Evolutionary conservation across 2,329 filamentous ascomycete genomes (phyloP).

Genomic region (Colletotrichum paranaense): DNA sequence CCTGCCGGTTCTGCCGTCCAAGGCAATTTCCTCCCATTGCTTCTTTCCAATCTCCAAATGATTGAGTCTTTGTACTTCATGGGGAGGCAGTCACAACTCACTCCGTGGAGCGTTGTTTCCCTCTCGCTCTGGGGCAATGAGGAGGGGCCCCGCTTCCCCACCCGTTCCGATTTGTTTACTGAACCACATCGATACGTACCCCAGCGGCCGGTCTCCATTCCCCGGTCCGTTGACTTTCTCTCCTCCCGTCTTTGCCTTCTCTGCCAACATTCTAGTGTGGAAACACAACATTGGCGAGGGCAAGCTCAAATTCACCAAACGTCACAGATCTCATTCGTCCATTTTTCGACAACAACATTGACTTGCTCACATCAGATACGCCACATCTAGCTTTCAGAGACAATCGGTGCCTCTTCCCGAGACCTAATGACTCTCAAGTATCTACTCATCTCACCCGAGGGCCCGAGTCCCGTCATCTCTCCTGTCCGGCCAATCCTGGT

Average conservation of each 20-base stretch:
- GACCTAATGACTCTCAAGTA: neutral
- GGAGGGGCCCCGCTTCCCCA: slow-evolving; percentile 23
- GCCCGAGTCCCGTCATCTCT: neutral
- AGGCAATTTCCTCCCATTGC: neutral
- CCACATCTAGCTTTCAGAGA: neutral
- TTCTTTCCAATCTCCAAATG: neutral
- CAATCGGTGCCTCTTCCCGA: neutral
- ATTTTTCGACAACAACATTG: neutral
- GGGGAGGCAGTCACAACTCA: too few species aligned
- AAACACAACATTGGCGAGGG: too few species aligned
- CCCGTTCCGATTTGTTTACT: slow-evolving; percentile 27
- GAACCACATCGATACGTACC: neutral
- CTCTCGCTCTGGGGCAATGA: neutral
- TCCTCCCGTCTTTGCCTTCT: neutral
- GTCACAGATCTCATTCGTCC: neutral
- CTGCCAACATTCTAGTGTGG: neutral
- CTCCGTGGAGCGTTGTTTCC: neutral
- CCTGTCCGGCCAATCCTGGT: neutral
- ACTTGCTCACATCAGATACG: neutral
- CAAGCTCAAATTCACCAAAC: neutral
- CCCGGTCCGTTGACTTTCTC: neutral
- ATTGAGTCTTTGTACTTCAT: too few species aligned
- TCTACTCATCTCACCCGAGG: neutral
- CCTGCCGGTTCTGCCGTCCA: neutral
- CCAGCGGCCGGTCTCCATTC: neutral